Conservation (phyloP, 2,329 filamentous ascomycete species). For the Cadophora luteo-olivacea region DNA sequence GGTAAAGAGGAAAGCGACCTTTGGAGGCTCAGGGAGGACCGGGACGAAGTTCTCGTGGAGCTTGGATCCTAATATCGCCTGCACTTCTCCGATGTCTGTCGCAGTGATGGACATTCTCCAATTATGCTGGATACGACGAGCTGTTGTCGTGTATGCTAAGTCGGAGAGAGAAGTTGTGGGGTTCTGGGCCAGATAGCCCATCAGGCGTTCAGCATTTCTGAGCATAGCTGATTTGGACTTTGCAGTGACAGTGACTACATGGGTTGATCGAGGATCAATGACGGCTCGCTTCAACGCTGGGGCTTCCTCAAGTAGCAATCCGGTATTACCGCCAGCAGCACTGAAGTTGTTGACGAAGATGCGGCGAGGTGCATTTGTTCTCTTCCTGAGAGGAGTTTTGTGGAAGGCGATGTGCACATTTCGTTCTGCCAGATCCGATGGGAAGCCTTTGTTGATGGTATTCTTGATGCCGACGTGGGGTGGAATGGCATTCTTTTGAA, state of each 20-base stretch:
- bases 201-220: constrained; percentile 37
- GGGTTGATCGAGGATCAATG: constrained; percentile 51
- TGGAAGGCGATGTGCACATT: constrained; percentile 42
- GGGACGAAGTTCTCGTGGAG: constrained; percentile 48
- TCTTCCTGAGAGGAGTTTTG: constrained; percentile 45
- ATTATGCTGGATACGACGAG: constrained; percentile 64
- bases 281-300: constrained; percentile 42
- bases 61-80: constrained; percentile 58
- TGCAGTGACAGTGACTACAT: constrained; percentile 58
- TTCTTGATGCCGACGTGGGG: constrained; percentile 44
- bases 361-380: constrained; percentile 44
- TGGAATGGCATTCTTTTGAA: constrained; percentile 43
- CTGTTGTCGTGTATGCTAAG: constrained; percentile 44
- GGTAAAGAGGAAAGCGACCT: constrained; percentile 44
- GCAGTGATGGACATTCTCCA: constrained; percentile 59
- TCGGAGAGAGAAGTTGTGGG: constrained; percentile 36
- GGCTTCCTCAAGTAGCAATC: constrained; percentile 43
- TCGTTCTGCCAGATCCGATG: constrained; percentile 47
- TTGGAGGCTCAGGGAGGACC: constrained; percentile 34
- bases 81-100: constrained; percentile 50
- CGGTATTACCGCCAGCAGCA: constrained; percentile 44
- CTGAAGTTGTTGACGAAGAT: constrained; percentile 55
- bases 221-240: constrained; percentile 40
- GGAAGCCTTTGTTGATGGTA: constrained; percentile 46
- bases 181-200: constrained; percentile 37